Evolutionary conservation across 2,329 filamentous ascomycete species (phyloP), one percentile per base, ranked within the genome.

Genomic region (Amylocarpus encephaloides): DNA sequence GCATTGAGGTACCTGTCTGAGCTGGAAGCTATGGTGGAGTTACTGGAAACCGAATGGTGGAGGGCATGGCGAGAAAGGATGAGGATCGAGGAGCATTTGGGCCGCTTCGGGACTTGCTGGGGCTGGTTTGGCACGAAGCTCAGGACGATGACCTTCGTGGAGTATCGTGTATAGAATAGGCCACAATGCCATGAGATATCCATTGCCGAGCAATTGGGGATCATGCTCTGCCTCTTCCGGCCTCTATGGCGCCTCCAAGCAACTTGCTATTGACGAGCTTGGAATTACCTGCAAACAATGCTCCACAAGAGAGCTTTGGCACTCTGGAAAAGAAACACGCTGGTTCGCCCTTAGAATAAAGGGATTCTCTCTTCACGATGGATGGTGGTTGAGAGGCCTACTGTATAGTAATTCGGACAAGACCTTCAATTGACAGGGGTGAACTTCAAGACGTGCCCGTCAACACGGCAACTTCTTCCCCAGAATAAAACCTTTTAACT

Each of bases 1-100:
- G 65, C 49, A 61, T 66, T 46, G 61, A 65, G 51, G 55, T 60
- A 29, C 62, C 64, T 29, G 56, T 66, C 59, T 62, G 61, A 52
- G 46, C 32, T 40, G 47, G 15, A 13, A 10, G 40, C 39, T 36
- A 26, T 18, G 32, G 38, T 32, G 33, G 35, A 32, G 16, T 22
- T 26, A 7, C 18, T 26, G 38, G 22, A 15, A n/a, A 18, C 9
- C 18, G 19, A 34, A 38, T 15, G 16, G 32, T 18, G 32, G 38
- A 16, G 7, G n/a, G n/a, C 34, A 32, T 36, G 40, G 18, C n/a
- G n/a, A 48, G 32, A 15, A 19, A 44, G 26, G 10, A 13, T 15
- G 22, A 6, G 22, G 22, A 6, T 34, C 29, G 40, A 6, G 26
- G 15, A 32, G 22, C 18, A 26, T 36, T 34, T 35, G 22, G 7